Base-by-base conservation (phyloP, 2,329 filamentous ascomycete genomes). In the Davidsoniella australis region DNA sequence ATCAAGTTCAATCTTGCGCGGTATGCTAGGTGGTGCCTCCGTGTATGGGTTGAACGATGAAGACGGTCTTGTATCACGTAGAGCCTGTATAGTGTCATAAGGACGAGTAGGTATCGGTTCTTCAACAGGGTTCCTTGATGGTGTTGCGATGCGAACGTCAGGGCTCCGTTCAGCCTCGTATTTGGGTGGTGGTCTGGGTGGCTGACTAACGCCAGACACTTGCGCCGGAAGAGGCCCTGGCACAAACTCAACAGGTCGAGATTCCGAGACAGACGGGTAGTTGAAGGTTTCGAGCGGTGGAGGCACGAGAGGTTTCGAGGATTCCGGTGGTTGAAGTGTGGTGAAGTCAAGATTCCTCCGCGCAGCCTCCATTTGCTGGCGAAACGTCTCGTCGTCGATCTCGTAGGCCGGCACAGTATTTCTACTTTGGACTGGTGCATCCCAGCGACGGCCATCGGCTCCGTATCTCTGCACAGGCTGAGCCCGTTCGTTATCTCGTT, bases 211-310 rank as follows among this genome's bases (percentile, higher is more conserved):
- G 46, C 5, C 54, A 17, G 18, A 55, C 46, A 42, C 54, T 48
- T 49, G 55, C 18, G 52, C 55, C 16, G 48, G 44, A 33, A 33
- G 18, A 3, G 41, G 24, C 48, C 56, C 56, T 20, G 57, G 56
- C 12, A 67, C 63, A 51, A 71, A 74, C 4, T 64, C 61, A 2
- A 76, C 57, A 0, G 73, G 68, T 23, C 65, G 60, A 1, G 75
- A 68, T 56, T 66, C 74, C 5, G 66, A 63, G 36, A 80, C 72
- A 0, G 71, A 69, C 0, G 77, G 77, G 55, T 81, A 81, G 38
- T 61, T 57, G 33, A 53, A 53, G 16, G 42, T 54, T 5, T 47
- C 40, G 29, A 5, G 2, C 26, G 26, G 26, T 12, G 10, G 37
- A n/a, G 44, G 17, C 12, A 44, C 50, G 12, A 12, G 29, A 33